Conservation (phyloP, 2,329 filamentous ascomycete genomes). For the Calonectria pauciramosa region DNA sequence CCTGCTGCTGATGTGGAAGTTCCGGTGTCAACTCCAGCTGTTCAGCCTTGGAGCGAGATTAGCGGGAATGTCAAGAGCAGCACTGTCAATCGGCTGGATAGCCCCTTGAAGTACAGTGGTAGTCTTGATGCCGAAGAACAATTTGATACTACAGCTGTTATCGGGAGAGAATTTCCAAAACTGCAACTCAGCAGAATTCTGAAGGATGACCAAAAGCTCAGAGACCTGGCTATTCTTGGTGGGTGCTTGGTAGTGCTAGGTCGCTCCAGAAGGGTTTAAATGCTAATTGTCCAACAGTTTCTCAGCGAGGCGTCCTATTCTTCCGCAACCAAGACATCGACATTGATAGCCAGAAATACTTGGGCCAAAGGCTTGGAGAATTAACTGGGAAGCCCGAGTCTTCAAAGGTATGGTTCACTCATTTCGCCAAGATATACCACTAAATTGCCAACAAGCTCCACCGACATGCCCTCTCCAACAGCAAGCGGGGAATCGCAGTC, state of each 20-base stretch:
- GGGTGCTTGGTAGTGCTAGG: neutral
- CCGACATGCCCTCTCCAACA: conserved; percentile 28
- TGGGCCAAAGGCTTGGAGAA: conserved; percentile 26
- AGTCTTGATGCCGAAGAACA: conserved; percentile 22
- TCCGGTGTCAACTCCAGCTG: conserved; percentile 9
- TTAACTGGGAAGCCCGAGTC: conserved; percentile 31
- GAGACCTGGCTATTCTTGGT: conserved; percentile 28
- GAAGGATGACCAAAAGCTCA: conserved; percentile 25
- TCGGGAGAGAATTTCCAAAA: conserved; percentile 26
- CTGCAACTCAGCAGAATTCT: conserved; percentile 25
- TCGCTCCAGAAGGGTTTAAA: neutral
- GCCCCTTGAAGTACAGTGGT: conserved; percentile 23
- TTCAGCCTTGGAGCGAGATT: conserved; percentile 22
- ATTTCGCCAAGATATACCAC: neutral
- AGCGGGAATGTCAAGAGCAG: neutral
- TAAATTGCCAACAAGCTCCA: conserved; percentile 16
- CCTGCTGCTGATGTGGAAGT: conserved; percentile 28
- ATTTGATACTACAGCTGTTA: conserved; percentile 28
- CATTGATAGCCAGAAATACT: conserved; percentile 27
- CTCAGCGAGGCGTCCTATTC: conserved; percentile 28
- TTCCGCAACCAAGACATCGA: conserved; percentile 29
- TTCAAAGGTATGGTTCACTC: conserved; percentile 17
- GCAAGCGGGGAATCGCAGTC: conserved; percentile 28
- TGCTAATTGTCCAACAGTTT: conserved; percentile 3
- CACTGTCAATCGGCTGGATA: conserved; percentile 14